phyloP scores from a whole-genome alignment of 2,329 filamentous ascomycete genomes.

The Epicoccum nigrum region DNA sequence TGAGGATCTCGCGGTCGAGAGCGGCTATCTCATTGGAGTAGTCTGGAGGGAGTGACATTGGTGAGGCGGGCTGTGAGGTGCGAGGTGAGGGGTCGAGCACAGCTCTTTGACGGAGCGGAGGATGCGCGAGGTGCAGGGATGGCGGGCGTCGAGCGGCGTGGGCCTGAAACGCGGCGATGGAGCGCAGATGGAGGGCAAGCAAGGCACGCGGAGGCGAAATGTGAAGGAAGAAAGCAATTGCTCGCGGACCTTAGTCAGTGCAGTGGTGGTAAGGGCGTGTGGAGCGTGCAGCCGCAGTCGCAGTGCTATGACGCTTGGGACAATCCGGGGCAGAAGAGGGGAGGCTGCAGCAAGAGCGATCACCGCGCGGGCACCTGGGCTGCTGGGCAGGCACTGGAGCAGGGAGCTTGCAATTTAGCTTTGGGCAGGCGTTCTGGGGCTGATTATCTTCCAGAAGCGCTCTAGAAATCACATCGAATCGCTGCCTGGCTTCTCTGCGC shows the following conservation, averaged over 20 bases:
- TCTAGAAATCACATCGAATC: constrained; percentile 29
- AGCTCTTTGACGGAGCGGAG: constrained; percentile 47
- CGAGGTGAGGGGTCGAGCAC: constrained; percentile 44
- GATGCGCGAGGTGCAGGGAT: constrained; percentile 46
- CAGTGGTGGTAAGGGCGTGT: constrained; percentile 16
- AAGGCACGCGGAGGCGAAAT: constrained; percentile 4
- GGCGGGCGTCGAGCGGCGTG: constrained; percentile 35
- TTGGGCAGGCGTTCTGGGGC: constrained; percentile 28
- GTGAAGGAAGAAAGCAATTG: constrained; percentile 10
- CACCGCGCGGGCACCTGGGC: constrained; percentile 19
- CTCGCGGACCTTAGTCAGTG: constrained; percentile 11
- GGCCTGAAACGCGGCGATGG: constrained; percentile 35
- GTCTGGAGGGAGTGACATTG: constrained; percentile 51
- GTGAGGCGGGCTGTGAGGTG: constrained; percentile 15
- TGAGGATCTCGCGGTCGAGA: constrained; percentile 66
- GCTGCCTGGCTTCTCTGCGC: constrained; percentile 11
- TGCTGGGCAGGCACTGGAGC: constrained; percentile 19
- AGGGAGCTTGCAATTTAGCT: not conserved
- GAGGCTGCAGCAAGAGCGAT: constrained; percentile 23
- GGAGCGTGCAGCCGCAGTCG: constrained; percentile 20
- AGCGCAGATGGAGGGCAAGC: constrained; percentile 18
- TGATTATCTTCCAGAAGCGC: constrained; percentile 37
- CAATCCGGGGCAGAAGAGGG: constrained; percentile 28
- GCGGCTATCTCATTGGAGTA: constrained; percentile 65
- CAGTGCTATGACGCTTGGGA: constrained; percentile 25